Evolutionary conservation across 1,284 basidiomycete genomes (phyloP).

Genomic region (Microbotryum lychnidis-dioicae): DNA sequence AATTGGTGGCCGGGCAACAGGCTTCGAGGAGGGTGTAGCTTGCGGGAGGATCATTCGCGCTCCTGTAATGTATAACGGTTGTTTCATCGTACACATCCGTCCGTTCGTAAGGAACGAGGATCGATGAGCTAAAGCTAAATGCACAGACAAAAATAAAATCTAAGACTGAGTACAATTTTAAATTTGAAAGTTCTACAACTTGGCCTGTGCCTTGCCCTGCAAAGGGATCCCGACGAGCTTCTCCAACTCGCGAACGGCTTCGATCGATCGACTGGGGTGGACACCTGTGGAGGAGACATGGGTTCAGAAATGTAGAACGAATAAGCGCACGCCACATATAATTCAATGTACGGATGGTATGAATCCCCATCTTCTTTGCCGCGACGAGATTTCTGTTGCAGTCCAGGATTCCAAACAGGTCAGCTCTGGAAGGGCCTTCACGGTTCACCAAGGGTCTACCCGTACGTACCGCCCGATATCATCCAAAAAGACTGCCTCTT

Average conservation of each 20-base stretch:
- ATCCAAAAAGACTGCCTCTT: slow-evolving; percentile 40
- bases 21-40: slow-evolving; percentile 12
- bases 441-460: neutral
- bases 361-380: slow-evolving; percentile 38
- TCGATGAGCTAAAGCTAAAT: too few relatives aligned
- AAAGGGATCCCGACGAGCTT: slow-evolving; percentile 7
- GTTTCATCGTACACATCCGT: too few relatives aligned
- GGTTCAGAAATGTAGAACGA: neutral
- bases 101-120: too few relatives aligned
- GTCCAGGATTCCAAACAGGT: neutral
- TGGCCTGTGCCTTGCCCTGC: neutral
- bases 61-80: too few relatives aligned
- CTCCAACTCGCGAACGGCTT: slow-evolving; percentile 19
- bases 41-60: too few relatives aligned
- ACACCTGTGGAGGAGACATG: neutral
- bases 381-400: slow-evolving; percentile 37
- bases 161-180: too few relatives aligned
- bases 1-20: slow-evolving; percentile 18
- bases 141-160: too few relatives aligned
- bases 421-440: neutral
- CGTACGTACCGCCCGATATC: slow-evolving; percentile 36
- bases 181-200: slow-evolving; percentile 7
- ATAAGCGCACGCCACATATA: neutral
- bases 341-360: slow-evolving; percentile 38
- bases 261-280: slow-evolving; percentile 8